phyloP scores from a whole-genome alignment of 2,329 filamentous ascomycete genomes.

The Fusarium euwallaceae region DNA sequence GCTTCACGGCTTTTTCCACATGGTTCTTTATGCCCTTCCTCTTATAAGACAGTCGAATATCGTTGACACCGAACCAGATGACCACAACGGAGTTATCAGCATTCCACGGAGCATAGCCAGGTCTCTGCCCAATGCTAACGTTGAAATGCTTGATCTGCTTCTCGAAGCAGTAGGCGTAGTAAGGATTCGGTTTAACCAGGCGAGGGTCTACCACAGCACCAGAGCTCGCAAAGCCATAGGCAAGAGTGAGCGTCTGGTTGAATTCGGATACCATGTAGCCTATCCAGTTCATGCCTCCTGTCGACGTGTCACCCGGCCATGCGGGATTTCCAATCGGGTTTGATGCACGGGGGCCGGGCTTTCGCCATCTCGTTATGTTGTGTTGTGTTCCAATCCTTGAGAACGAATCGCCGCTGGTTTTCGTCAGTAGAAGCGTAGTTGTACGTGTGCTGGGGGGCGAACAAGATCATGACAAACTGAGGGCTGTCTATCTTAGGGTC shows the following conservation, averaged over 20 bases:
- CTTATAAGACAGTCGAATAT: background rate
- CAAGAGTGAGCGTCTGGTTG: constrained; percentile 11
- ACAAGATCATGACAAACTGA: constrained; percentile 8
- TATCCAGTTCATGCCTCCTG: constrained; percentile 15
- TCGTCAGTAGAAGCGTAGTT: background rate
- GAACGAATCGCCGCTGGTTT: constrained; percentile 13
- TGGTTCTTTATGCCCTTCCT: background rate
- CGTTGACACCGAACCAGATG: constrained; percentile 3
- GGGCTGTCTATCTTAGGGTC: background rate
- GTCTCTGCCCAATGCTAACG: background rate
- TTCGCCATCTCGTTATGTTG: background rate
- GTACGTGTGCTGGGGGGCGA: background rate
- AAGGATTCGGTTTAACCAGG: background rate
- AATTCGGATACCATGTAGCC: constrained; percentile 7
- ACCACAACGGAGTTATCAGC: background rate
- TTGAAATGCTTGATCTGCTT: background rate
- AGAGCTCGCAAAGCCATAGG: background rate
- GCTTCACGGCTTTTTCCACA: background rate
- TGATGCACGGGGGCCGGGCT: constrained; percentile 2
- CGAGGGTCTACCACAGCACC: background rate
- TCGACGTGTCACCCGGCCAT: constrained; percentile 13
- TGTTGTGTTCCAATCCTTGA: background rate
- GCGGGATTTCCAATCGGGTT: constrained; percentile 19
- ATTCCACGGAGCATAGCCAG: background rate
- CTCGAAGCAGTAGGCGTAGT: background rate